A percentile compares a stretch with the other conserved stretches of the same genome.
phyloP scores from a whole-genome alignment of 1,284 basidiomycete species.

The Coriolopsis trogii region DNA sequence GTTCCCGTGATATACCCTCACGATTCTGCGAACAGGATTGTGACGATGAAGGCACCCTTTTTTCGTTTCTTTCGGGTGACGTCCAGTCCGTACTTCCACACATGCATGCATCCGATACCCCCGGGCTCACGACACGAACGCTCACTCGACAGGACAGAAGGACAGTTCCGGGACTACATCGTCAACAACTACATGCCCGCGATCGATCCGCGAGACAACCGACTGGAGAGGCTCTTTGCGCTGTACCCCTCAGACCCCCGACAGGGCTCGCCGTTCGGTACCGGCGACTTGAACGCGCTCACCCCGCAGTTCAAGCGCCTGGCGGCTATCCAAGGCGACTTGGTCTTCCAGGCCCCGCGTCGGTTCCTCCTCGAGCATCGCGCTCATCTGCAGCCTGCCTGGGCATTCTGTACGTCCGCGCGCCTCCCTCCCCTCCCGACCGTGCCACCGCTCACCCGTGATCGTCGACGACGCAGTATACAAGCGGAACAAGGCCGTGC shows the following conservation, averaged over 20 bases:
- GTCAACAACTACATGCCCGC: background rate
- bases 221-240: conserved; percentile 14
- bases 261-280: conserved; percentile 54
- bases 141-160: background rate
- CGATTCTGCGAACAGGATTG: too few relatives aligned
- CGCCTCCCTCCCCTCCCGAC: too few relatives aligned
- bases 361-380: conserved; percentile 32
- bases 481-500: too few relatives aligned
- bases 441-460: too few relatives aligned
- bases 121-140: too few relatives aligned
- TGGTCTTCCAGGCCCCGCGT: conserved; percentile 50
- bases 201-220: background rate
- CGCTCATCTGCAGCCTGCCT: conserved; percentile 45
- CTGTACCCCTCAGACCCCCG: conserved; percentile 42
- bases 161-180: background rate
- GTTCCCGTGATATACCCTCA: too few relatives aligned
- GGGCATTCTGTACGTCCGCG: conserved; percentile 45
- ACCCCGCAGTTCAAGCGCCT: conserved; percentile 54
- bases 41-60: too few relatives aligned
- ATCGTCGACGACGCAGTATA: too few relatives aligned
- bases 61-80: too few relatives aligned
- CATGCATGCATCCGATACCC: too few relatives aligned
- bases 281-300: conserved; percentile 43
- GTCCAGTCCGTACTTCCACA: too few relatives aligned
- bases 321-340: conserved; percentile 50